Evolutionary conservation across 345 rosid species (phyloP).

Genomic region (Salix dunnii): DNA sequence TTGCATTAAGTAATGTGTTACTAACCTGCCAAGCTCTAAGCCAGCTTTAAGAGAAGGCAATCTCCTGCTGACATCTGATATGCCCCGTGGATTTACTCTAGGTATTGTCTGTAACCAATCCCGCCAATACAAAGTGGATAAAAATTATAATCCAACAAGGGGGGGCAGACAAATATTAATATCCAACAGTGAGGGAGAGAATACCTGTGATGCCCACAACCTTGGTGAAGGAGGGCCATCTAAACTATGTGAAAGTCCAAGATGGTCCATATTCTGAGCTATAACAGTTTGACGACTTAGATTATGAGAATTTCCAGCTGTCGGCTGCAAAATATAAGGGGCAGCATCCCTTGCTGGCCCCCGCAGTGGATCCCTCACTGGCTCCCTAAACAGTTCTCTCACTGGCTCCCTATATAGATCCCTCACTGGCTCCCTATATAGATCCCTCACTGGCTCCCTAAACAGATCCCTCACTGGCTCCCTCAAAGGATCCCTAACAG

Average conservation of each 20-base stretch:
- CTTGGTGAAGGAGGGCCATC: slow-evolving; percentile 46
- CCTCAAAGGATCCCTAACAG: slow-evolving; percentile 5
- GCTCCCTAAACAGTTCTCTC: slow-evolving; percentile 4
- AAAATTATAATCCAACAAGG: not conserved
- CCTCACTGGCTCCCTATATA: not conserved
- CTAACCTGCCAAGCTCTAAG: no score
- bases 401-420: not conserved
- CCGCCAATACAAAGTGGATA: not conserved
- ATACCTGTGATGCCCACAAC: slow-evolving; percentile 63
- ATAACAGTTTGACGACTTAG: slow-evolving; percentile 31
- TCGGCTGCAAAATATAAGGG: slow-evolving; percentile 30
- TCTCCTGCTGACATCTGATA: slow-evolving; percentile 50
- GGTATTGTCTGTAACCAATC: slow-evolving; percentile 37
- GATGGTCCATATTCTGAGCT: slow-evolving; percentile 39
- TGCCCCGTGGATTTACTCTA: slow-evolving; percentile 45
- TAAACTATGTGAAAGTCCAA: slow-evolving; percentile 44
- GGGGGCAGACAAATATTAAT: not conserved
- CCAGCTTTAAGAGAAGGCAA: slow-evolving; percentile 25
- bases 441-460: slow-evolving; percentile 9
- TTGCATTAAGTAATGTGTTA: no score
- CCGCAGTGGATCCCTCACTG: slow-evolving; percentile 3
- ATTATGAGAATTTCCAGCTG: slow-evolving; percentile 38
- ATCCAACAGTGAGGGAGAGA: slow-evolving; percentile 18
- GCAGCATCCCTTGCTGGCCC: slow-evolving; percentile 30
- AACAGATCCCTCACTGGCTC: slow-evolving; percentile 5